phyloP scores from a whole-genome alignment of 2,329 filamentous ascomycete genomes.

The Helotiales sp. region DNA sequence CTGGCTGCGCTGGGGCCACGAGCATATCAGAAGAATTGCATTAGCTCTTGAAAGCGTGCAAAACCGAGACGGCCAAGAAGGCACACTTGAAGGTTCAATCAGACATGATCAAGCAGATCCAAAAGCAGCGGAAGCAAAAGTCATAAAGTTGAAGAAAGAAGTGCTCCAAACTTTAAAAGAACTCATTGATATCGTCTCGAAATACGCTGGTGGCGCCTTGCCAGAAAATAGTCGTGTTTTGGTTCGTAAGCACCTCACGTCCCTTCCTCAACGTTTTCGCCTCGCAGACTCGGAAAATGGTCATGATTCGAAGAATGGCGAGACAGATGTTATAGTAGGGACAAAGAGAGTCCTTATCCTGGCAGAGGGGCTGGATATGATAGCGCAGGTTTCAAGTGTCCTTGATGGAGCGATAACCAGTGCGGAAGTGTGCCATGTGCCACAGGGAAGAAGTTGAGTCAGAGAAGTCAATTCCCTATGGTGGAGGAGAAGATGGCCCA shows the following conservation, averaged over 20 bases:
- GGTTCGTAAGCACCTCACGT: slow-evolving; percentile 81
- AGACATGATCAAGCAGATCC: slow-evolving; percentile 26
- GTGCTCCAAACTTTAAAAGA: slow-evolving; percentile 78
- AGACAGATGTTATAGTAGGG: slow-evolving; percentile 48
- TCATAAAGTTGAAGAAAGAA: slow-evolving; percentile 67
- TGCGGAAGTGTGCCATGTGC: slow-evolving; percentile 87
- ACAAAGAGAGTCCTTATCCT: slow-evolving; percentile 82
- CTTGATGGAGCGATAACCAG: slow-evolving; percentile 86
- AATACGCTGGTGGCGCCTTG: slow-evolving; percentile 86
- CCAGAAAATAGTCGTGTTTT: slow-evolving; percentile 84
- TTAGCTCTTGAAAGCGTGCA: slow-evolving; percentile 73
- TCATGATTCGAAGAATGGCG: slow-evolving; percentile 36
- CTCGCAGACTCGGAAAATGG: slow-evolving; percentile 58
- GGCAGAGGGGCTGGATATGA: slow-evolving; percentile 92
- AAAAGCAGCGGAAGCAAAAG: slow-evolving; percentile 38
- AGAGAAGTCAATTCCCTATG: too few species aligned
- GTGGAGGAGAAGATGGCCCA: too few species aligned
- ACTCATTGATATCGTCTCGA: slow-evolving; percentile 81
- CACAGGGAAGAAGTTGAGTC: slow-evolving; percentile 68
- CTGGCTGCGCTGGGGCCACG: slow-evolving; percentile 80
- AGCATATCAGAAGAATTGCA: slow-evolving; percentile 75
- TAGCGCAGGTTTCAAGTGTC: slow-evolving; percentile 84
- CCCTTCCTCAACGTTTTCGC: slow-evolving; percentile 79
- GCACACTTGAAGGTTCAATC: slow-evolving; percentile 23
- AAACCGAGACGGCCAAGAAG: slow-evolving; percentile 70